Conservation (phyloP, 495 filamentous ascomycete species). For the Parachaetomium inaequale region DNA sequence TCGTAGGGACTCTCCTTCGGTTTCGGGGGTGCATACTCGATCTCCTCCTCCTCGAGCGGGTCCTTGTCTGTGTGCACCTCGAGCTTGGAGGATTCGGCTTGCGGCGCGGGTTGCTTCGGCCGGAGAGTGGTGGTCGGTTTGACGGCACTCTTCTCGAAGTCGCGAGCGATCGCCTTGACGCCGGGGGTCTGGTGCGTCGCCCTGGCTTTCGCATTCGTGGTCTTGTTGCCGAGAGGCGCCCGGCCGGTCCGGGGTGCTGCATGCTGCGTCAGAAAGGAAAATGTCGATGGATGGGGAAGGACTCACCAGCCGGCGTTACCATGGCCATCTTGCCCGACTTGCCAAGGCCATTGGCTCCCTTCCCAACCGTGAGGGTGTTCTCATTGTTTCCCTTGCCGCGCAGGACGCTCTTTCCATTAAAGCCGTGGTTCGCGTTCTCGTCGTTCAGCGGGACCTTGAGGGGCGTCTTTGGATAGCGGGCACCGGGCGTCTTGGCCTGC, state of each 20-base stretch:
- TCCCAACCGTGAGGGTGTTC: conserved; percentile 57
- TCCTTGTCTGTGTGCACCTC: conserved; percentile 41
- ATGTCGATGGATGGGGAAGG: not conserved
- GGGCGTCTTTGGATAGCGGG: conserved; percentile 75
- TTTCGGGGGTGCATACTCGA: conserved; percentile 48
- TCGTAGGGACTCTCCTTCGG: conserved; percentile 64
- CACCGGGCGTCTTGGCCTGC: conserved; percentile 74
- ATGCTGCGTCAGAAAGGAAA: conserved; percentile 28
- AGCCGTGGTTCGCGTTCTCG: conserved; percentile 66
- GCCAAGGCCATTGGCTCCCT: conserved; percentile 49
- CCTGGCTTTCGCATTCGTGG: conserved; percentile 87
- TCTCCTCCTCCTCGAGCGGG: conserved; percentile 56
- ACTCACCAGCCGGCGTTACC: conserved; percentile 61
- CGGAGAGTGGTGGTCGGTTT: conserved; percentile 36
- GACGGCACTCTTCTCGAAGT: conserved; percentile 42
- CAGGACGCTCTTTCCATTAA: conserved; percentile 60
- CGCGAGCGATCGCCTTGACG: conserved; percentile 40
- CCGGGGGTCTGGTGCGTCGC: conserved; percentile 54
- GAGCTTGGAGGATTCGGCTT: conserved; percentile 43
- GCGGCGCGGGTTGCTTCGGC: conserved; percentile 41
- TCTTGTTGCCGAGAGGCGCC: conserved; percentile 86
- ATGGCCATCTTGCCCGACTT: conserved; percentile 52
- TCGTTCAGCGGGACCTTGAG: conserved; percentile 81
- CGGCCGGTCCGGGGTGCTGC: conserved; percentile 62
- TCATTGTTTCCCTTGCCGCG: conserved; percentile 58